Conservation (phyloP, 345 rosid species). For the Eucalyptus grandis region DNA sequence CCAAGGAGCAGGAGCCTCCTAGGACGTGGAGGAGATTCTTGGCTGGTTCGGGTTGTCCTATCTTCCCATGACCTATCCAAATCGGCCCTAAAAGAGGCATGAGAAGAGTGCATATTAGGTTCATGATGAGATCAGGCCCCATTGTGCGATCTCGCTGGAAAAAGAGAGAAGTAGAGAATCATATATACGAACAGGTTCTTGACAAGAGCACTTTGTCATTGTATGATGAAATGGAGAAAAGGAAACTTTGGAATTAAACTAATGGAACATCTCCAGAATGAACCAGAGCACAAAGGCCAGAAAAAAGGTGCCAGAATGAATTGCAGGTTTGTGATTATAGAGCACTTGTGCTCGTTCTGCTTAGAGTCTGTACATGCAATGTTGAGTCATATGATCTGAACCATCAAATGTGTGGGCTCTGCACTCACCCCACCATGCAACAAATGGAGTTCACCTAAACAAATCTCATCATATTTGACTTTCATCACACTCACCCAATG, state of each 20-base stretch:
- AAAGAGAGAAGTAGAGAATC: not conserved
- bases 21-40: slow-evolving; percentile 18
- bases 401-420: not conserved
- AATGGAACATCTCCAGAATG: not conserved
- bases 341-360: not conserved
- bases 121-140: not conserved
- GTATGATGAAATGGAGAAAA: not conserved
- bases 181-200: not conserved
- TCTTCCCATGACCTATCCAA: not conserved
- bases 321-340: not conserved
- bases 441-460: not conserved
- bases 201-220: not conserved
- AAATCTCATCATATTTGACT: not conserved
- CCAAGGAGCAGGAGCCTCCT: slow-evolving; percentile 15
- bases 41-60: not conserved
- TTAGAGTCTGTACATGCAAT: not conserved
- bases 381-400: not conserved
- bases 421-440: not conserved
- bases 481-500: not conserved
- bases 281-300: not conserved
- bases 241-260: not conserved
- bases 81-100: not conserved
- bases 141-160: not conserved
- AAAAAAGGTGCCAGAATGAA: no score
- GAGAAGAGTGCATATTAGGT: not conserved